phyloP scores from a whole-genome alignment of 2,329 filamentous ascomycete genomes.

The Aureobasidium zeae region DNA sequence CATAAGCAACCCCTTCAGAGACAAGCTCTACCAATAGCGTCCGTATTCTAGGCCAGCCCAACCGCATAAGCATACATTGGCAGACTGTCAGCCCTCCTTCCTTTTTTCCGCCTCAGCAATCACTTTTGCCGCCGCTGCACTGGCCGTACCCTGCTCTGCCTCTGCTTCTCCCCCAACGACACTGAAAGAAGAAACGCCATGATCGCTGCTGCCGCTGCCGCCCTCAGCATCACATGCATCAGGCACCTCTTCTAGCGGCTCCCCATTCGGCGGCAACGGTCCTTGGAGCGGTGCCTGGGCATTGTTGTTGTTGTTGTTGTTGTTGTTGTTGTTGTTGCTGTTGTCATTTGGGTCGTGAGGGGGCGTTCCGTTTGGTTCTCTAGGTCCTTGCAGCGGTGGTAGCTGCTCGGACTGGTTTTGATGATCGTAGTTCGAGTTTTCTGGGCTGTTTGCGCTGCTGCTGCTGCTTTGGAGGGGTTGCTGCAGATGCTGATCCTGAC shows the following conservation, averaged over 20 bases:
- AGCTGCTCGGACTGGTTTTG: not conserved
- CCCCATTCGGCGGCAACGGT: not conserved
- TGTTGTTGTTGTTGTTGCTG: not conserved
- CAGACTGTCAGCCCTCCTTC: too few species aligned
- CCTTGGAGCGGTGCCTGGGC: not conserved
- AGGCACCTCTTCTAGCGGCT: not conserved
- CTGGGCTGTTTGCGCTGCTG: conserved; percentile 1
- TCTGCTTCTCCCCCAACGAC: too few species aligned
- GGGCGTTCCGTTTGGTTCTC: not conserved
- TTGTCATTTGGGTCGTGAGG: not conserved
- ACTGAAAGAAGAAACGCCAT: too few species aligned
- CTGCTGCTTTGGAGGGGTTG: not conserved
- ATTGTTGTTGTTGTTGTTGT: not conserved
- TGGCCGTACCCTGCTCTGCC: too few species aligned
- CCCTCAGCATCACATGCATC: too few species aligned
- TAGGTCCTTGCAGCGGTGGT: conserved; percentile 1
- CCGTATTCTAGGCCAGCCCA: too few species aligned
- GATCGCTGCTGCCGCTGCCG: too few species aligned
- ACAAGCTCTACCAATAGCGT: too few species aligned
- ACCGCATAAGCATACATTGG: too few species aligned
- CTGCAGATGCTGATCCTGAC: not conserved
- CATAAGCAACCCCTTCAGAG: too few species aligned
- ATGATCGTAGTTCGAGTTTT: conserved; percentile 4
- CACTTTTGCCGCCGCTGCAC: too few species aligned
- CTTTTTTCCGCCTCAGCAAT: too few species aligned